Evolutionary conservation across 352 stramenopile species (phyloP).

Genomic region (Phytophthora cryptogea): DNA sequence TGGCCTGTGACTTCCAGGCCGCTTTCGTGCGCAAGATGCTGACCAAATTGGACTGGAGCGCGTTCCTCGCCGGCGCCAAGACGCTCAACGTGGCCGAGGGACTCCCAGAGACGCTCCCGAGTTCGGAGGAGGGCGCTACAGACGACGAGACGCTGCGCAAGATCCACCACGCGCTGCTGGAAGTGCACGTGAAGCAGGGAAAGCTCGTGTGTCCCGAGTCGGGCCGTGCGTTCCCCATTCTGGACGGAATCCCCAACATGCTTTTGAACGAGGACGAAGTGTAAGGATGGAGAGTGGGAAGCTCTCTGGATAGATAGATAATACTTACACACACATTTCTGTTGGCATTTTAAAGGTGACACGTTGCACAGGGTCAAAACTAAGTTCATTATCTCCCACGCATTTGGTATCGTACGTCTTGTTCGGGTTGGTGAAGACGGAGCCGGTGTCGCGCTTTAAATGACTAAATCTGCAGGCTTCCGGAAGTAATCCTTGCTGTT

Average conservation of each 20-base stretch:
- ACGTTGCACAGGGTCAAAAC: constrained; percentile 18
- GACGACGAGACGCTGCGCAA: constrained; percentile 83
- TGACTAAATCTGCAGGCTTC: constrained; percentile 66
- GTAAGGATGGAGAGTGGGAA: constrained; percentile 30
- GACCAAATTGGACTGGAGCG: constrained; percentile 88
- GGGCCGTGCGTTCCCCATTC: constrained; percentile 95
- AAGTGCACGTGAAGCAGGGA: constrained; percentile 97
- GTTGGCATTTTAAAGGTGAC: constrained; percentile 2
- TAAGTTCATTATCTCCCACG: constrained; percentile 29
- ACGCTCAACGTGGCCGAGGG: constrained; percentile 72
- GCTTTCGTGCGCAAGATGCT: constrained; percentile 91
- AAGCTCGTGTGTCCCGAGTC: constrained; percentile 96
- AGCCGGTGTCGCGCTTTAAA: constrained; percentile 41
- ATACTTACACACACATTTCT: constrained; percentile 16
- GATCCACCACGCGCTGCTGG: constrained; percentile 91
- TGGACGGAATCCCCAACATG: constrained; percentile 98
- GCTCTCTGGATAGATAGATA: constrained; percentile 39
- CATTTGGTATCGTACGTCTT: constrained; percentile 2
- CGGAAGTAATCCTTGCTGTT: constrained; percentile 47
- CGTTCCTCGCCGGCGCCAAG: constrained; percentile 82
- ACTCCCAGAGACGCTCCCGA: constrained; percentile 58
- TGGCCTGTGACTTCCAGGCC: constrained; percentile 80
- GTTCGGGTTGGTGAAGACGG: constrained; percentile 1
- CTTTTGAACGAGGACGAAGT: constrained; percentile 92
- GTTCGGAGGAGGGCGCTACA: constrained; percentile 36